Conservation (phyloP, 2,329 filamentous ascomycete species). For the Gliomastix tumulicola region DNA sequence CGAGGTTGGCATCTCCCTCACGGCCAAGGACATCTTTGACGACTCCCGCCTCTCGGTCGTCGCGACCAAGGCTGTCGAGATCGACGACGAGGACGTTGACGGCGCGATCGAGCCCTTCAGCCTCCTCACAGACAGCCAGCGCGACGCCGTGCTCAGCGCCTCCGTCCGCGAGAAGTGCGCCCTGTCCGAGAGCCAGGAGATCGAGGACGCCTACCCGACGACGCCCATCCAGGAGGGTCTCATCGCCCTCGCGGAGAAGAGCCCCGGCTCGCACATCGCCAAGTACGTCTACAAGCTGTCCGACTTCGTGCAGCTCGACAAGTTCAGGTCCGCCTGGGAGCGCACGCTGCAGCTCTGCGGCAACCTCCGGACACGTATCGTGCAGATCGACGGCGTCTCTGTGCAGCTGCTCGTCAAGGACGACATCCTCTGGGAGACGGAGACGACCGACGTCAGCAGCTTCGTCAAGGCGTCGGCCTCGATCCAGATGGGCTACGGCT, state of each 20-base stretch:
- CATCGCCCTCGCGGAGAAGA: conserved; percentile 35
- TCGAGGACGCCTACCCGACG: conserved; percentile 42
- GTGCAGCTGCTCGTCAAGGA: conserved; percentile 11
- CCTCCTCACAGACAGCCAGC: background rate
- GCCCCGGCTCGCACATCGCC: conserved; percentile 5
- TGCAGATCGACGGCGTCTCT: conserved; percentile 3
- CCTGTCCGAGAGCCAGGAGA: background rate
- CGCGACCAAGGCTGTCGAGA: conserved; percentile 2
- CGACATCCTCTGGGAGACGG: background rate
- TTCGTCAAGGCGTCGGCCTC: too few relatives aligned
- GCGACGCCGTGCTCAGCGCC: background rate
- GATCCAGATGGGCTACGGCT: conserved; percentile 2
- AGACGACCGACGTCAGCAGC: background rate
- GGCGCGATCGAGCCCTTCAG: background rate
- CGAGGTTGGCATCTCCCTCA: conserved; percentile 3
- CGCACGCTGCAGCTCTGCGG: background rate
- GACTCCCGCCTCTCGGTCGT: conserved; percentile 6
- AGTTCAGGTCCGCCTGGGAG: conserved; percentile 4
- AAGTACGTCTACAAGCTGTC: conserved; percentile 2
- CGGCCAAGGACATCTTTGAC: conserved; percentile 8
- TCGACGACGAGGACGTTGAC: background rate
- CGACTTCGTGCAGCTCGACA: background rate
- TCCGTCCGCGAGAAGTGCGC: background rate
- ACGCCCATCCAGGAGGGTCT: conserved; percentile 41
- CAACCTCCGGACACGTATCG: conserved; percentile 7